Evolutionary conservation across 495 filamentous ascomycete species (phyloP).

Genomic region (Hypoxylon trugodes): DNA sequence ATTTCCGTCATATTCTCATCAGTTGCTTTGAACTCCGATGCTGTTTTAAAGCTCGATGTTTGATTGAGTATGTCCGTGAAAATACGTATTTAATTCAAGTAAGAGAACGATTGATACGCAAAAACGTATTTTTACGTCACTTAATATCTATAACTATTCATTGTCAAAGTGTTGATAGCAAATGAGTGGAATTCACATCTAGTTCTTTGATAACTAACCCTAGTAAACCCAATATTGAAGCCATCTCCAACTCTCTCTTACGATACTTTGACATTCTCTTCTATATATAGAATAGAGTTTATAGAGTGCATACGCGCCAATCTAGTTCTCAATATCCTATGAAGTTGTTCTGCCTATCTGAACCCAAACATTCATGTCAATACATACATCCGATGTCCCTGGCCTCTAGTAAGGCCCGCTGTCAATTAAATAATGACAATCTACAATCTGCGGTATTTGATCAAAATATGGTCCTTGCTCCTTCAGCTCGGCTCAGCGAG

Average conservation of each 20-base stretch:
- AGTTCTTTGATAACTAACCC: neutral
- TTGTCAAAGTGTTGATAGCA: neutral
- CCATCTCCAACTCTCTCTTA: constrained; percentile 5
- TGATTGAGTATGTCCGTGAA: too few species aligned
- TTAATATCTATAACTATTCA: neutral
- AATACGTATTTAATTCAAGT: too few species aligned
- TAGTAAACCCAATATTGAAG: constrained; percentile 2
- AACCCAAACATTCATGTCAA: constrained; percentile 5
- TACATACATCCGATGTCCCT: neutral
- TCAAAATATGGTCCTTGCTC: constrained; percentile 1
- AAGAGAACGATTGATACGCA: too few species aligned
- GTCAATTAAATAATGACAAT: constrained; percentile 27
- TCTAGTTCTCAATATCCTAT: constrained; percentile 3
- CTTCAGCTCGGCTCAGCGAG: constrained; percentile 3
- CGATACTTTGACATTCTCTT: neutral
- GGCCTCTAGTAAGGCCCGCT: neutral
- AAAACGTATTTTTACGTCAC: too few species aligned
- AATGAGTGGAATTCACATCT: neutral
- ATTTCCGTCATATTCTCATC: too few species aligned
- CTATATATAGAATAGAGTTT: neutral
- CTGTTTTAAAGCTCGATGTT: neutral
- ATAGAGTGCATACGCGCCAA: neutral
- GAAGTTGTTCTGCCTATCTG: constrained; percentile 5
- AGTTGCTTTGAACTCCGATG: neutral
- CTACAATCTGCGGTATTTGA: constrained; percentile 15